Evolutionary conservation across 306 rosid species (phyloP), one percentile per base, ranked within the genome.

Genomic region (Benincasa hispida): DNA sequence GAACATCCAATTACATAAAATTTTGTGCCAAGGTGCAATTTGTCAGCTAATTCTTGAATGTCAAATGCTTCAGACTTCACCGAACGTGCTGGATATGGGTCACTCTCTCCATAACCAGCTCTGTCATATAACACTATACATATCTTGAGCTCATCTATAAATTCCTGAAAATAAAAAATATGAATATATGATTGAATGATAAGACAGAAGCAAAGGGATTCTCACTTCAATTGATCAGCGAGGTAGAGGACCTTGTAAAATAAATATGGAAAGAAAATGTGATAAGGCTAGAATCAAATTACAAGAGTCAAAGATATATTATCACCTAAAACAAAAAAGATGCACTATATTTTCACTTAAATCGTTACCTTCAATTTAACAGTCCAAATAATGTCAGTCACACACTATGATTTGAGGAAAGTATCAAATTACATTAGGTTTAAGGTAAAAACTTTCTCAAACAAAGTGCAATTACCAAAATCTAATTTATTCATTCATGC

Each of bases 21-120:
- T 25, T 82, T 91, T 19, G 84, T 42, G 30, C 96, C 97, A 72
- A 89, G 79, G 24, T 83, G 82, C 79, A 93, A 27, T 61, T 68
- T 83, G 78, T 91, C 93, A 19, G 98, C 97, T 37, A 93, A 89
- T 81, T 91, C 91, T 85, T 91, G 81, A 75, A 93, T 85, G 77
- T 93, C 97, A 81, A 80, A 88, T 21, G 98, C 97, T 86, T 93
- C 97, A 56, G 88, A 88, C 86, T 88, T 93, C 76, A 87, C 97
- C 2, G 93, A 83, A 30, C 97, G 95, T 14, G 76, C 77, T 25
- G 97, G 92, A 82, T 84, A 53, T 3, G 98, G 97, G 84, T 93
- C 97, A 74, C 97, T 93, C 34, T 93, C 97, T 55, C 98, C 98
- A 76, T 93, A 93, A 28, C 98, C 96, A 32, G 92, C 98, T 85